Percentiles rank a stretch among this genome's conserved stretches.
These are phyloP conservation scores for Prosopis cineraria DNA, from an alignment of 306 rosid genomes.

Conservation along the genomic window DNA sequence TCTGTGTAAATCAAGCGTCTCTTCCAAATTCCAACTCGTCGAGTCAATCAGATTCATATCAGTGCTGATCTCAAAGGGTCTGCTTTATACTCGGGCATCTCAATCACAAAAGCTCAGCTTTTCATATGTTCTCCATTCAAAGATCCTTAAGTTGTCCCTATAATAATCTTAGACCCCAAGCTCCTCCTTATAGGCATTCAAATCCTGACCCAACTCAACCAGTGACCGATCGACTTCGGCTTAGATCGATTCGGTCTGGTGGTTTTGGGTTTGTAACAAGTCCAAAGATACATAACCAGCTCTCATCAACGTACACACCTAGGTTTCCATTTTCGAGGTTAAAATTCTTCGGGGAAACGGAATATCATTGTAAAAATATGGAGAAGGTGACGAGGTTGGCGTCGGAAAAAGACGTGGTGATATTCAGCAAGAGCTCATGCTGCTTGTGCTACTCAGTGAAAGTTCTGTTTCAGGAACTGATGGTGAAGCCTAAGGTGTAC, in stretches of 20 bases:
- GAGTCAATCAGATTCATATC: background rate
- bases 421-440: slow-evolving; percentile 93
- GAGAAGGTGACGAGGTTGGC: slow-evolving; percentile 83
- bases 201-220: slow-evolving; percentile 44
- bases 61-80: background rate
- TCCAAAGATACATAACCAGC: slow-evolving; percentile 27
- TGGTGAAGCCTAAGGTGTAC: slow-evolving; percentile 58
- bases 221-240: slow-evolving; percentile 59
- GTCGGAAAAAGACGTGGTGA: slow-evolving; percentile 84
- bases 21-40: slow-evolving; percentile 55
- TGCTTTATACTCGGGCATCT: slow-evolving; percentile 60
- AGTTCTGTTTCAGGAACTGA: slow-evolving; percentile 69
- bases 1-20: slow-evolving; percentile 42
- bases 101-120: slow-evolving; percentile 45
- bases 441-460: slow-evolving; percentile 84
- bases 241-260: slow-evolving; percentile 49
- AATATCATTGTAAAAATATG: slow-evolving; percentile 39
- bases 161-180: slow-evolving; percentile 64
- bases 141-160: slow-evolving; percentile 56
- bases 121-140: slow-evolving; percentile 53
- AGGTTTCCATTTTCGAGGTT: background rate
- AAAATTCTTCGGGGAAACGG: background rate
- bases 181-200: slow-evolving; percentile 39
- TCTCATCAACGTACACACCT: background rate
- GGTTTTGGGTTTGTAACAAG: slow-evolving; percentile 44